These are phyloP conservation scores for Phaffia tasmanica DNA, from an alignment of 768 basidiomycete species.

Conservation along the genomic window DNA sequence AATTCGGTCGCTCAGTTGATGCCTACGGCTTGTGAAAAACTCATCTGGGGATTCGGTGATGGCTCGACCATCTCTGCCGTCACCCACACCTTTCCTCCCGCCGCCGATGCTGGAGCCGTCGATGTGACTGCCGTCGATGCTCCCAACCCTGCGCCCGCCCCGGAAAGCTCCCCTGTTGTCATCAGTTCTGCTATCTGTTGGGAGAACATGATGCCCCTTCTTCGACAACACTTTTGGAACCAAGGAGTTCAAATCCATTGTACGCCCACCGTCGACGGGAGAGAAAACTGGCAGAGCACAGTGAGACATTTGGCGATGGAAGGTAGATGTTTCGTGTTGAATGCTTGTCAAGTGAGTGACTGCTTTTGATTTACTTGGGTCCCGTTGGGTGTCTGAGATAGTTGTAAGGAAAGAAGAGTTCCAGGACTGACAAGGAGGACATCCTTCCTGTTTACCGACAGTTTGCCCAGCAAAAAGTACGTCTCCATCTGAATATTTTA, in stretches of 20 bases:
- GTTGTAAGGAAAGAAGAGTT: too few relatives aligned
- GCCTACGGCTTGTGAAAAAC: slow-evolving; percentile 52
- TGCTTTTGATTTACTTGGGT: neutral
- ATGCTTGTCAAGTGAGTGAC: slow-evolving; percentile 34
- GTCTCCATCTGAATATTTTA: neutral
- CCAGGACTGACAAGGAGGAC: neutral
- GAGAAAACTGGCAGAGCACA: slow-evolving; percentile 49
- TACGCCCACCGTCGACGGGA: slow-evolving; percentile 55
- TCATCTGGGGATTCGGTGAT: slow-evolving; percentile 56
- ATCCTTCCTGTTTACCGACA: slow-evolving; percentile 34
- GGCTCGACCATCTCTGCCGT: slow-evolving; percentile 47
- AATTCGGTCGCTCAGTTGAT: slow-evolving; percentile 37
- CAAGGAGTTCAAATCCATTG: slow-evolving; percentile 53
- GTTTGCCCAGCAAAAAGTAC: slow-evolving; percentile 44
- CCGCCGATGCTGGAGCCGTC: neutral
- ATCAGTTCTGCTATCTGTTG: slow-evolving; percentile 49
- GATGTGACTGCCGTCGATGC: too few relatives aligned
- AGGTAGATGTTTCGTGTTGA: slow-evolving; percentile 58
- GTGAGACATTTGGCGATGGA: slow-evolving; percentile 58
- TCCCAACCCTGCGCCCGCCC: neutral
- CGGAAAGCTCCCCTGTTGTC: slow-evolving; percentile 40
- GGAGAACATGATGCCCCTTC: slow-evolving; percentile 47
- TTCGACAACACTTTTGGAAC: slow-evolving; percentile 52
- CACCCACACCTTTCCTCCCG: slow-evolving; percentile 39
- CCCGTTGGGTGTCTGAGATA: too few relatives aligned